A percentile compares a stretch with the other conserved stretches of the same genome.
phyloP scores from a whole-genome alignment of 2,329 filamentous ascomycete genomes.

The Talaromyces marneffei region DNA sequence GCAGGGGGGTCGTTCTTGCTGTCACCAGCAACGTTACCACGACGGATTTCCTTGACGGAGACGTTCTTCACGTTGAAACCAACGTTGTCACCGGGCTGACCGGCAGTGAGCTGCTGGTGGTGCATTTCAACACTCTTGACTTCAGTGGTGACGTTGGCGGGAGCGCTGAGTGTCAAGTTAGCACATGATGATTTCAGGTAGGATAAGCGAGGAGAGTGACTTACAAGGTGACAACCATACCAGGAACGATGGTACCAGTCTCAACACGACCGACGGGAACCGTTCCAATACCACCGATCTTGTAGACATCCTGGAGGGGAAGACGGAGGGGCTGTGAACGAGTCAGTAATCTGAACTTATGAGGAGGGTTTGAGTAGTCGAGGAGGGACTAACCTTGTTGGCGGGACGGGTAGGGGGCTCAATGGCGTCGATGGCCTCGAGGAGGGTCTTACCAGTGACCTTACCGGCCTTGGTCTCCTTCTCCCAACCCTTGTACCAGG shows the following conservation, averaged over 20 bases:
- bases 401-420: constrained; percentile 86
- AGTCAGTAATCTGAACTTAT: background rate
- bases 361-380: background rate
- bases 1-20: constrained; percentile 98
- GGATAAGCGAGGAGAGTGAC: background rate
- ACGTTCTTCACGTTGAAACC: constrained; percentile 99
- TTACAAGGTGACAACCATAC: constrained; percentile 78
- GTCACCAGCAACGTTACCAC: constrained; percentile 99
- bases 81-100: constrained; percentile 99
- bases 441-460: constrained; percentile 89
- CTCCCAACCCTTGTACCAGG: constrained; percentile 99
- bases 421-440: constrained; percentile 97
- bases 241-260: constrained; percentile 89
- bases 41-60: constrained; percentile 99
- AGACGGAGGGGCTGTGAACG: constrained; percentile 72
- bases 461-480: constrained; percentile 93
- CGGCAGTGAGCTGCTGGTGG: constrained; percentile 96
- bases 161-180: constrained; percentile 49
- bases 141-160: constrained; percentile 99
- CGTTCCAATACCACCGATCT: constrained; percentile 99
- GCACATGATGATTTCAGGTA: background rate
- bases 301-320: constrained; percentile 99
- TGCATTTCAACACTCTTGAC: constrained; percentile 99
- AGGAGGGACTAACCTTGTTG: constrained; percentile 62
- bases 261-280: constrained; percentile 99